phyloP scores from a whole-genome alignment of 2,329 filamentous ascomycete species.

The Neospermospora avenae region DNA sequence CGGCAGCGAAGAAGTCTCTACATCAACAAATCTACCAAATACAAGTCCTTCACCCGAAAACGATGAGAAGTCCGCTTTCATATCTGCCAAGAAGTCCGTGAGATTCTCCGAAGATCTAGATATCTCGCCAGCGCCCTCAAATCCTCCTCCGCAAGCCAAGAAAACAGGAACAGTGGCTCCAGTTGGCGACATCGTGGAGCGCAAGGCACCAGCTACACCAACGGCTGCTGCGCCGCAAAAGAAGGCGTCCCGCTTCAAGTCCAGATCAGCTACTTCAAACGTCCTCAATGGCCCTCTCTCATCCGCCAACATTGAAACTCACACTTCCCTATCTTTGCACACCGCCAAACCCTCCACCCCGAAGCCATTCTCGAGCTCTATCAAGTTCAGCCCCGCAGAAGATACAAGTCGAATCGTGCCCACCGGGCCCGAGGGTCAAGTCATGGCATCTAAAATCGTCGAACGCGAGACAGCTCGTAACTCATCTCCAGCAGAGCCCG shows the following conservation, averaged over 20 bases:
- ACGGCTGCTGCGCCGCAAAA: constrained; percentile 27
- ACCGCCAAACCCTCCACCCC: constrained; percentile 25
- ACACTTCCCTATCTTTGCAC: constrained; percentile 20
- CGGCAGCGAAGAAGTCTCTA: constrained; percentile 22
- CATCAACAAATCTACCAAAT: constrained; percentile 18
- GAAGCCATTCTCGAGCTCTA: constrained; percentile 29
- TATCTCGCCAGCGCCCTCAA: constrained; percentile 51
- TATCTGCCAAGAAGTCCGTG: constrained; percentile 60
- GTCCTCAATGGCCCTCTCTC: constrained; percentile 23
- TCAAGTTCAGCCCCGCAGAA: constrained; percentile 24
- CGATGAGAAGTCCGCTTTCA: background rate
- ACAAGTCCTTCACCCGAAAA: background rate
- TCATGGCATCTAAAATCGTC: constrained; percentile 58
- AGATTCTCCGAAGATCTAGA: constrained; percentile 76
- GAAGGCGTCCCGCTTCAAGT: constrained; percentile 39
- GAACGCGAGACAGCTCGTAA: constrained; percentile 46
- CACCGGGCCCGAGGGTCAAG: constrained; percentile 41
- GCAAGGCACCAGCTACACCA: constrained; percentile 25
- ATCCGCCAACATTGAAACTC: constrained; percentile 16
- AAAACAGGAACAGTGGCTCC: constrained; percentile 34
- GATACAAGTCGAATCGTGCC: constrained; percentile 26
- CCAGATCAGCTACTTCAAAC: constrained; percentile 16
- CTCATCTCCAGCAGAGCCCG: constrained; percentile 43
- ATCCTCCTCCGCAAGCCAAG: constrained; percentile 15
- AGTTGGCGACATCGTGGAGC: constrained; percentile 46